phyloP scores from a whole-genome alignment of 768 basidiomycete species.

The Butyriboletus loyo region DNA sequence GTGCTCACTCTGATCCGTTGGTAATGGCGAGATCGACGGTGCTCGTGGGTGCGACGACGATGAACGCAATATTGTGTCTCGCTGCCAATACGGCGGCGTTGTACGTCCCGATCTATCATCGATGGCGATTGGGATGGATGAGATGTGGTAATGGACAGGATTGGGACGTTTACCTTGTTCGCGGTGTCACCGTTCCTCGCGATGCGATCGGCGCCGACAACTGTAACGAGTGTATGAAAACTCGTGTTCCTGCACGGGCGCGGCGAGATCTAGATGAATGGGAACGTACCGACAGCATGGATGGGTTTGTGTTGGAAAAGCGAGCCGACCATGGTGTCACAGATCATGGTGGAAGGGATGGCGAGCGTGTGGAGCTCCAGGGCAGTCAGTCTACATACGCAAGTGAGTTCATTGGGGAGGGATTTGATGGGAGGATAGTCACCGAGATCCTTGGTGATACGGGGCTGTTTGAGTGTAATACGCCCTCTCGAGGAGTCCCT shows the following conservation, averaged over 20 bases:
- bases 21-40: slow-evolving; percentile 83
- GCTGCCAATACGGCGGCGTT: slow-evolving; percentile 92
- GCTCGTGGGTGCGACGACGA: slow-evolving; percentile 90
- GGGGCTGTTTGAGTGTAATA: slow-evolving; percentile 94
- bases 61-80: slow-evolving; percentile 84
- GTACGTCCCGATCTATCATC: slow-evolving; percentile 78
- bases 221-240: slow-evolving; percentile 33
- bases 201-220: slow-evolving; percentile 85
- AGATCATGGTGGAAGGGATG: slow-evolving; percentile 90
- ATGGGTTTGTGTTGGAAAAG: slow-evolving; percentile 85
- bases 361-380: slow-evolving; percentile 82
- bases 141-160: background rate
- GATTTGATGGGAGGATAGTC: slow-evolving; percentile 2
- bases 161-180: slow-evolving; percentile 65
- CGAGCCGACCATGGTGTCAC: slow-evolving; percentile 97
- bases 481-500: slow-evolving; percentile 70
- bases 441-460: slow-evolving; percentile 91
- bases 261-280: background rate
- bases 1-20: slow-evolving; percentile 57
- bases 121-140: background rate
- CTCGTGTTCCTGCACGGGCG: background rate
- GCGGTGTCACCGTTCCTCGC: slow-evolving; percentile 95
- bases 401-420: background rate
- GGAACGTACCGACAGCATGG: slow-evolving; percentile 65
- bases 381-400: slow-evolving; percentile 67